These are phyloP conservation scores for Mycena venus DNA, from an alignment of 768 basidiomycete species.

Conservation along the genomic window DNA sequence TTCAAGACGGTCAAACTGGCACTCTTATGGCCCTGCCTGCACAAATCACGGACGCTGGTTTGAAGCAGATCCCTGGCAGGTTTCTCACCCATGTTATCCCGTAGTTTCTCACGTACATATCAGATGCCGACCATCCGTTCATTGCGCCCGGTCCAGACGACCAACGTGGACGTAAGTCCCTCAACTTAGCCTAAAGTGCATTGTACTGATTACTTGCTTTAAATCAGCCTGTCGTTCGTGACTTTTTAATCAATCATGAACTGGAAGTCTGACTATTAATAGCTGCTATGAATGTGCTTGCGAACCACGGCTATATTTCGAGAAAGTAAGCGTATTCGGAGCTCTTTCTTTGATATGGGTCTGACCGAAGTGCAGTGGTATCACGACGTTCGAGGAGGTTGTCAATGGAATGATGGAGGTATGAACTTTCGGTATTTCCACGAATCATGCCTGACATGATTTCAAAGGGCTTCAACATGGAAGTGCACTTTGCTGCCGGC, in stretches of 20 bases:
- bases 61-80: conserved; percentile 30
- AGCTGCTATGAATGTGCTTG: conserved; percentile 35
- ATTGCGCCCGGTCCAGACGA: conserved; percentile 32
- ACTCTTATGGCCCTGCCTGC: conserved; percentile 19
- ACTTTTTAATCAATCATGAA: not conserved
- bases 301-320: conserved; percentile 29
- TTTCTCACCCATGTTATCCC: not conserved
- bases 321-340: conserved; percentile 21
- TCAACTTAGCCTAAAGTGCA: not conserved
- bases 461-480: conserved; percentile 28
- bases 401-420: conserved; percentile 31
- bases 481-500: conserved; percentile 6
- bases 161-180: conserved; percentile 30
- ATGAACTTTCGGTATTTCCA: not conserved
- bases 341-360: too few relatives aligned
- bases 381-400: conserved; percentile 32
- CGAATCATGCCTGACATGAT: not conserved
- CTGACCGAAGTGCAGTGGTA: conserved; percentile 20
- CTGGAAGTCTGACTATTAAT: not conserved
- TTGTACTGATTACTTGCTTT: not conserved
- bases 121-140: conserved; percentile 33
- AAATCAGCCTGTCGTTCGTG: conserved; percentile 34
- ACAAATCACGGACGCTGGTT: conserved; percentile 26
- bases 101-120: not conserved
- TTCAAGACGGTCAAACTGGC: conserved; percentile 30